A percentile compares a stretch with the other conserved stretches of the same genome.
Evolutionary conservation across 2,329 filamentous ascomycete genomes (phyloP).

Genomic region (Exophiala mesophila): DNA sequence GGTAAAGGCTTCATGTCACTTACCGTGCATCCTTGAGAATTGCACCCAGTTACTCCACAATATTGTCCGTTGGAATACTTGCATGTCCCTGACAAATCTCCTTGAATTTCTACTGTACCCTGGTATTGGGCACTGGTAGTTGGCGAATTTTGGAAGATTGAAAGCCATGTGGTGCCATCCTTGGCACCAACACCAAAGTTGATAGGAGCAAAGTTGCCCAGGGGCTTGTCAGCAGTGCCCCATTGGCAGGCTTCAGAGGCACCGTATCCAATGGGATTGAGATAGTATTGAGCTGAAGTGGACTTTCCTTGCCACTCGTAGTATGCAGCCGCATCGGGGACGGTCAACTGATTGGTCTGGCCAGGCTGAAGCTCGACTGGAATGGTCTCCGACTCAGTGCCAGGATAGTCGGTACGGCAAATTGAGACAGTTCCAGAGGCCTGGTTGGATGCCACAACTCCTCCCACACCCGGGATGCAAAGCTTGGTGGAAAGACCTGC

Average conservation of each 20-base stretch:
- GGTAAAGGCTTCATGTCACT: slow-evolving; percentile 37
- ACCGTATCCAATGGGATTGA: slow-evolving; percentile 73
- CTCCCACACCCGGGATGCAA: slow-evolving; percentile 67
- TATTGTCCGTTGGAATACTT: slow-evolving; percentile 62
- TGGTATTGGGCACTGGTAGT: slow-evolving; percentile 66
- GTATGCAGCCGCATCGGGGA: slow-evolving; percentile 66
- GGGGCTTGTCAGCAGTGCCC: slow-evolving; percentile 55
- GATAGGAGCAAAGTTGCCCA: slow-evolving; percentile 81
- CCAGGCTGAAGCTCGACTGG: slow-evolving; percentile 63
- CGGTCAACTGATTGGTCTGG: slow-evolving; percentile 60
- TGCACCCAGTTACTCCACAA: slow-evolving; percentile 47
- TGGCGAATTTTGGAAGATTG: slow-evolving; percentile 77
- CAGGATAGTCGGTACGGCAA: slow-evolving; percentile 94
- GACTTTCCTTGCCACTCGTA: slow-evolving; percentile 69
- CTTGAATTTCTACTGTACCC: slow-evolving; percentile 73
- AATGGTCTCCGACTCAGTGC: slow-evolving; percentile 79
- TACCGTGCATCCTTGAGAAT: slow-evolving; percentile 72
- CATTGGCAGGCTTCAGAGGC: slow-evolving; percentile 71
- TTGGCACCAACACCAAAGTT: slow-evolving; percentile 73
- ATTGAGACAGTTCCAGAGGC: slow-evolving; percentile 62
- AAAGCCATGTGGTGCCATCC: slow-evolving; percentile 67
- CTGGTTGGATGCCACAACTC: slow-evolving; percentile 71
- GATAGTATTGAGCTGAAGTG: slow-evolving; percentile 93
- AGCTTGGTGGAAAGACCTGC: slow-evolving; percentile 58
- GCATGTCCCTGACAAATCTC: slow-evolving; percentile 61